These are phyloP conservation scores for Chytriomyces sp. DNA, from an alignment of 192 early-diverging fungal genomes.

Conservation along the genomic window DNA sequence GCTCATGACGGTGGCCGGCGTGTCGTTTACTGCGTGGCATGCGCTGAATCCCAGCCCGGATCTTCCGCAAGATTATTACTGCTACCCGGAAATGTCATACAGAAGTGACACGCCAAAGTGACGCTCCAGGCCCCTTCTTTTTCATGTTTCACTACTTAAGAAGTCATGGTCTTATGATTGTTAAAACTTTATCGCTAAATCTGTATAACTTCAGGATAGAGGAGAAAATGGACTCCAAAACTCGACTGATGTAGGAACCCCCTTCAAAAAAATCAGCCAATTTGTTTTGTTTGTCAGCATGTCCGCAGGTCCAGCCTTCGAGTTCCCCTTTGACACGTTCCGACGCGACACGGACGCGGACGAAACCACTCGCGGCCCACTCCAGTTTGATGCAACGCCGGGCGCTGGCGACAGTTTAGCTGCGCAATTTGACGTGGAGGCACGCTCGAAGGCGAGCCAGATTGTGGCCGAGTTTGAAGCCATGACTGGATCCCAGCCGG, in stretches of 20 bases:
- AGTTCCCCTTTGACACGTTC: not conserved
- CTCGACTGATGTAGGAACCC: no score
- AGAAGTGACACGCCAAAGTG: no score
- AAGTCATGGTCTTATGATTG: no score
- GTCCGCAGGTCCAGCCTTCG: no score
- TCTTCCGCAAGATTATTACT: conserved; percentile 13
- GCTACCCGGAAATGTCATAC: no score
- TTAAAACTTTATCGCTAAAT: no score
- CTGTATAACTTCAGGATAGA: no score
- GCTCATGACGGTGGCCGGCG: not conserved
- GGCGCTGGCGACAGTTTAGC: not conserved
- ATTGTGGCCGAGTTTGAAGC: not conserved
- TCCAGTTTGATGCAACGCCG: not conserved
- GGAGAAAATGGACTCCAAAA: no score
- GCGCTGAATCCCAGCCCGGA: conserved; percentile 4
- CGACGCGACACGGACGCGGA: not conserved
- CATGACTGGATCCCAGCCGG: not conserved
- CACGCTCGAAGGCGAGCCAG: not conserved
- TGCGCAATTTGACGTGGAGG: not conserved
- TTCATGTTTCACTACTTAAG: no score
- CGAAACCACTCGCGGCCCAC: not conserved
- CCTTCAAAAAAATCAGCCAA: no score
- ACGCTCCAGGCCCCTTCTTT: no score
- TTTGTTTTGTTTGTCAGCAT: no score
- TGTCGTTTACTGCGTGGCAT: not conserved